phyloP scores from a whole-genome alignment of 176 grass and related monocot species.

The Lolium multiflorum region DNA sequence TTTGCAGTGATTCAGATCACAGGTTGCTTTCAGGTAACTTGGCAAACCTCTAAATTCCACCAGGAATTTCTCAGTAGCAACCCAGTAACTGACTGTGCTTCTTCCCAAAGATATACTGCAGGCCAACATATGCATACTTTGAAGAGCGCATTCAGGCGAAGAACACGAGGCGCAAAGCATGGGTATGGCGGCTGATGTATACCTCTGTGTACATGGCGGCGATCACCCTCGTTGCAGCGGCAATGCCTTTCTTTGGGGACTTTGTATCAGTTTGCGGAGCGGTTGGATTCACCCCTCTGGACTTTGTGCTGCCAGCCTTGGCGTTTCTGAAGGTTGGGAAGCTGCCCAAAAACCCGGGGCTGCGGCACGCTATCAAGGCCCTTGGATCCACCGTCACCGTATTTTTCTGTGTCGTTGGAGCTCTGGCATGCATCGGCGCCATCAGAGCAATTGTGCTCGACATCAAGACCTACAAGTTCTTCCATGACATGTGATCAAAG shows the following conservation, averaged over 20 bases:
- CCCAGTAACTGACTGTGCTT: constrained; percentile 15
- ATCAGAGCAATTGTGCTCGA: constrained; percentile 70
- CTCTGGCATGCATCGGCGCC: constrained; percentile 64
- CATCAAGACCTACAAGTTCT: constrained; percentile 70
- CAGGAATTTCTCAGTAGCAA: neutral
- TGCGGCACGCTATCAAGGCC: constrained; percentile 42
- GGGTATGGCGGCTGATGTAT: constrained; percentile 52
- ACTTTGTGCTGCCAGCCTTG: constrained; percentile 76
- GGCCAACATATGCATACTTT: constrained; percentile 67
- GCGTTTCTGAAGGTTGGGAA: constrained; percentile 58
- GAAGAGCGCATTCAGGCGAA: constrained; percentile 38
- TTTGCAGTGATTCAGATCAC: constrained; percentile 89
- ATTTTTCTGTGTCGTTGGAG: constrained; percentile 61
- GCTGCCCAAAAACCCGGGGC: constrained; percentile 36
- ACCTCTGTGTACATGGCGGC: constrained; percentile 59
- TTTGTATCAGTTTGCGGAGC: constrained; percentile 86
- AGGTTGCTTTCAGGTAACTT: constrained; percentile 84
- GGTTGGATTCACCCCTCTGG: constrained; percentile 76
- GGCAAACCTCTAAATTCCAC: neutral
- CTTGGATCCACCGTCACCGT: constrained; percentile 26
- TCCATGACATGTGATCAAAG: constrained; percentile 69
- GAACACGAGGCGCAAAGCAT: constrained; percentile 22
- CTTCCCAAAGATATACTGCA: constrained; percentile 74
- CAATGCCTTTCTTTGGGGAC: constrained; percentile 87
- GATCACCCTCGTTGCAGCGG: constrained; percentile 61